Evolutionary conservation across 2,329 filamentous ascomycete species (phyloP).

Genomic region (Apiospora malaysiana): DNA sequence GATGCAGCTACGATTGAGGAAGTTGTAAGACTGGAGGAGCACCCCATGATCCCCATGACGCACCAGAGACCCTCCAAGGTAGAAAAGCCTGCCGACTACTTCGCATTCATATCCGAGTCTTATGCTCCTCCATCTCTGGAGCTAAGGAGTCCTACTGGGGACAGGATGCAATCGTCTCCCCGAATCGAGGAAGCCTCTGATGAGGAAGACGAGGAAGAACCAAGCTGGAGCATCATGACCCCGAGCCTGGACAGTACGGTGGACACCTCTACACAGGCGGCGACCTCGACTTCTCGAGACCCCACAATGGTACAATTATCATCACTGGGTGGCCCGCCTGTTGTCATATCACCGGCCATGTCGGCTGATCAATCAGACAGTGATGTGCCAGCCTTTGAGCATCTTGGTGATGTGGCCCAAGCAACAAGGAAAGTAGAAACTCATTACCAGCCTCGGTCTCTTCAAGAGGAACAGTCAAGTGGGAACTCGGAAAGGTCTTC

Average conservation of each 20-base stretch:
- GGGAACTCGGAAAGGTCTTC: conserved; percentile 46
- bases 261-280: neutral
- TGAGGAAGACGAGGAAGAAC: conserved; percentile 28
- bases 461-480: conserved; percentile 34
- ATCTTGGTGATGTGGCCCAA: conserved; percentile 17
- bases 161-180: conserved; percentile 29
- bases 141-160: conserved; percentile 32
- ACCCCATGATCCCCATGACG: neutral
- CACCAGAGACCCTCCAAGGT: conserved; percentile 21
- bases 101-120: conserved; percentile 38
- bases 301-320: neutral
- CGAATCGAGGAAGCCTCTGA: conserved; percentile 31
- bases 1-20: conserved; percentile 30
- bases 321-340: neutral
- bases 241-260: neutral
- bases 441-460: neutral
- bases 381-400: conserved; percentile 38
- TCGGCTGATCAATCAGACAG: conserved; percentile 38
- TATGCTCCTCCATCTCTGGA: conserved; percentile 38
- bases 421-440: neutral
- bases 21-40: neutral
- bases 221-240: conserved; percentile 9
- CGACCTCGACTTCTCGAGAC: conserved; percentile 25
- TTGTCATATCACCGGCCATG: conserved; percentile 31
- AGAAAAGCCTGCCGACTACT: conserved; percentile 37